These are phyloP conservation scores for Taphrina deformans DNA, from an alignment of 1,139 yeast species.

Conservation along the genomic window DNA sequence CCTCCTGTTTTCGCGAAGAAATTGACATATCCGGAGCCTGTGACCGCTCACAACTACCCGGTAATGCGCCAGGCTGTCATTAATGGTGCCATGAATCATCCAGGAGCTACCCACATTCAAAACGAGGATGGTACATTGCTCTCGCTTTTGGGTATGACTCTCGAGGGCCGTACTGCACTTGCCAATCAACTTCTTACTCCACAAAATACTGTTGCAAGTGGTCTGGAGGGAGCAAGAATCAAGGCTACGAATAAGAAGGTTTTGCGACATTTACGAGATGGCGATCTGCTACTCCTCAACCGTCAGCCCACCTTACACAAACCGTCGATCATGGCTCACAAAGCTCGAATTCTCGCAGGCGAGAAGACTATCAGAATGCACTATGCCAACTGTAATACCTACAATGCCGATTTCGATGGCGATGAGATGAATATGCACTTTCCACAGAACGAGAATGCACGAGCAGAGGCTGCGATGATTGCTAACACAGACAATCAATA, in stretches of 20 bases:
- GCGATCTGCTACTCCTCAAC: slow-evolving; percentile 95
- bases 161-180: slow-evolving; percentile 92
- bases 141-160: slow-evolving; percentile 81
- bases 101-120: slow-evolving; percentile 96
- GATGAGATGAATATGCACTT: slow-evolving; percentile 99
- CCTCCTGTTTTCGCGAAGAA: slow-evolving; percentile 98
- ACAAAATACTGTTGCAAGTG: slow-evolving; percentile 47
- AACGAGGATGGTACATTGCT: slow-evolving; percentile 91
- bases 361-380: slow-evolving; percentile 95
- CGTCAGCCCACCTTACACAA: slow-evolving; percentile 99
- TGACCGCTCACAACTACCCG: slow-evolving; percentile 86
- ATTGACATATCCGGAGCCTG: slow-evolving; percentile 97
- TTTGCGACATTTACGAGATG: slow-evolving; percentile 86
- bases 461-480: slow-evolving; percentile 90
- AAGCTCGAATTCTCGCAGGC: slow-evolving; percentile 92
- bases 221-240: slow-evolving; percentile 49
- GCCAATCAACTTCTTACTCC: slow-evolving; percentile 96
- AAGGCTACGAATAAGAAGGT: slow-evolving; percentile 75
- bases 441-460: slow-evolving; percentile 97
- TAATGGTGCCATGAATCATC: slow-evolving; percentile 97
- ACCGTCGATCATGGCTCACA: slow-evolving; percentile 99
- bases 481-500: slow-evolving; percentile 98
- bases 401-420: slow-evolving; percentile 99
- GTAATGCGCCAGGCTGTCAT: slow-evolving; percentile 92
- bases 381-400: slow-evolving; percentile 98